These are phyloP conservation scores for Paspalum notatum DNA, from an alignment of 176 grass and related monocot species.

Conservation along the genomic window DNA sequence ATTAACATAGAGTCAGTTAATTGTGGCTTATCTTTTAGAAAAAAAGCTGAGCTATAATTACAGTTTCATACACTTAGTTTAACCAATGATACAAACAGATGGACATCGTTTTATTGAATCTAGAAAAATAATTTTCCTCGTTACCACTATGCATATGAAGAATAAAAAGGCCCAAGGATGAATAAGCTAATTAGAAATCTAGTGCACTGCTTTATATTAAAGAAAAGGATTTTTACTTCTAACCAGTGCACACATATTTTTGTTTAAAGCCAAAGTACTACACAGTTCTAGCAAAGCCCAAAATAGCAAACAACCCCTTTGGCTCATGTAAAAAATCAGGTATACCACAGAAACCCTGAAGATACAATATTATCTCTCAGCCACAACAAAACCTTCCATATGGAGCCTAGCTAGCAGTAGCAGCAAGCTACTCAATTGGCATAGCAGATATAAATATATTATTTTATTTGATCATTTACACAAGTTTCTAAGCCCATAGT, in stretches of 20 bases:
- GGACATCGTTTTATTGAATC: too few relatives aligned
- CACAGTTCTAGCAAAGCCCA: not conserved
- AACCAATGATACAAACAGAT: too few relatives aligned
- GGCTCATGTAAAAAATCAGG: not conserved
- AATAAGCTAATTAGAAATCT: not conserved
- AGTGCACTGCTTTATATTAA: not conserved
- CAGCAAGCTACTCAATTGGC: constrained; percentile 39
- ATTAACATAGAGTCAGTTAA: too few relatives aligned
- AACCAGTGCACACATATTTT: not conserved
- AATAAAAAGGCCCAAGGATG: not conserved
- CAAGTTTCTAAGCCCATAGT: constrained; percentile 51
- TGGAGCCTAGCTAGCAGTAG: constrained; percentile 27
- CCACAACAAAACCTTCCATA: constrained; percentile 50
- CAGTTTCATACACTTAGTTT: too few relatives aligned
- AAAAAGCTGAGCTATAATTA: too few relatives aligned
- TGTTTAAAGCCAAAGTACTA: not conserved
- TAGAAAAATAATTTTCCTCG: too few relatives aligned
- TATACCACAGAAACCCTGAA: not conserved
- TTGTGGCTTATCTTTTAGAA: too few relatives aligned
- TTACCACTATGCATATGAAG: not conserved
- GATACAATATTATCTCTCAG: not conserved
- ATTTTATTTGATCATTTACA: constrained; percentile 5
- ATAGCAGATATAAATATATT: constrained; percentile 7
- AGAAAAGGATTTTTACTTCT: not conserved
- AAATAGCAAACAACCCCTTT: not conserved